Conservation (phyloP, 495 filamentous ascomycete species). For the Baudoinia panamericana region DNA sequence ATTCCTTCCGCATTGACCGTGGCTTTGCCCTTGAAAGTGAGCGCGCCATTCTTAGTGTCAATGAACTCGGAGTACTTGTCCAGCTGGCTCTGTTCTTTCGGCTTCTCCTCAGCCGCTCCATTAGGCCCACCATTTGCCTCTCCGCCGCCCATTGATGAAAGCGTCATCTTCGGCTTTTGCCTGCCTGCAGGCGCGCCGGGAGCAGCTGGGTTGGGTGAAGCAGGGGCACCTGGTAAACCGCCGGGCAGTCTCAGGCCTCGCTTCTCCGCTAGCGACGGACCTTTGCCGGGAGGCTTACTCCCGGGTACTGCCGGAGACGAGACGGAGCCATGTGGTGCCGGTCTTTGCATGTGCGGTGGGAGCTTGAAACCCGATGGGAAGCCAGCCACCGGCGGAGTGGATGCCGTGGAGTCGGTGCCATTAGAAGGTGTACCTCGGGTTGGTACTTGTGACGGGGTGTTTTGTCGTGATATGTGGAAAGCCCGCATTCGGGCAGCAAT, state of each 20-base stretch:
- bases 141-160: constrained; percentile 29
- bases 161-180: constrained; percentile 26
- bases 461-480: constrained; percentile 26
- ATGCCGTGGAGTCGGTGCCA: not conserved
- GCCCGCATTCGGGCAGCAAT: constrained; percentile 23
- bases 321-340: constrained; percentile 20
- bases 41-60: constrained; percentile 75
- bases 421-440: not conserved
- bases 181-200: constrained; percentile 18
- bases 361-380: constrained; percentile 24
- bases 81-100: constrained; percentile 50
- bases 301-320: constrained; percentile 28
- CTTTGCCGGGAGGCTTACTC: constrained; percentile 23
- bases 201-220: constrained; percentile 12
- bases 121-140: constrained; percentile 5
- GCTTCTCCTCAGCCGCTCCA: constrained; percentile 10
- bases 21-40: constrained; percentile 90
- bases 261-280: constrained; percentile 39
- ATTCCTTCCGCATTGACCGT: constrained; percentile 77
- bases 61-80: constrained; percentile 88
- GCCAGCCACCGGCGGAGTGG: constrained; percentile 15
- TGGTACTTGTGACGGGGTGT: constrained; percentile 23
- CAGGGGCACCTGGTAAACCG: constrained; percentile 26
- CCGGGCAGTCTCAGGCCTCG: constrained; percentile 28
- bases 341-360: constrained; percentile 19